Evolutionary conservation across 2,329 filamentous ascomycete species (phyloP).

Genomic region (Neospermospora avenae): DNA sequence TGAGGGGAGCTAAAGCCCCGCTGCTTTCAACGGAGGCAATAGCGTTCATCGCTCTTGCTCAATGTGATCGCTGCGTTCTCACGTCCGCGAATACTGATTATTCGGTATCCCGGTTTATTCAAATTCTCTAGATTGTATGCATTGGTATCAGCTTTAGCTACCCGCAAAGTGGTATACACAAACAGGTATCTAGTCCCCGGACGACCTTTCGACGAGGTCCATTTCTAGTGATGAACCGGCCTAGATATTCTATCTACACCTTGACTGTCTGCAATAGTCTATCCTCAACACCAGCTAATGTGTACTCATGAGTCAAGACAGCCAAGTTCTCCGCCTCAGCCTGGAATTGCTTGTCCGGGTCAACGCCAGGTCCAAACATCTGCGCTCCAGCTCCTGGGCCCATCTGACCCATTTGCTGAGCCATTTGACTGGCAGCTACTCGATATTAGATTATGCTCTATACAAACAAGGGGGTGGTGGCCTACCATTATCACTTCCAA

Average conservation of each 20-base stretch:
- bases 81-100: no score
- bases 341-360: slow-evolving; percentile 92
- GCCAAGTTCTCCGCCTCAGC: slow-evolving; percentile 93
- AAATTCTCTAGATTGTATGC: no score
- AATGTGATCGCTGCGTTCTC: no score
- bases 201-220: not conserved
- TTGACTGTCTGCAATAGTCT: slow-evolving; percentile 60
- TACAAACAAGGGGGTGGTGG: not conserved
- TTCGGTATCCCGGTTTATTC: no score
- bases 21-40: no score
- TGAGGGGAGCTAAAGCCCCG: no score
- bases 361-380: slow-evolving; percentile 88
- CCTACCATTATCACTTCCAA: slow-evolving; percentile 93
- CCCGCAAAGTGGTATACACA: not conserved
- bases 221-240: not conserved
- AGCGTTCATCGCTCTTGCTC: no score
- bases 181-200: not conserved
- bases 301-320: slow-evolving; percentile 89
- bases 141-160: not conserved
- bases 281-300: slow-evolving; percentile 83
- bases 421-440: slow-evolving; percentile 83
- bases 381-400: slow-evolving; percentile 60
- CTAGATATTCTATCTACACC: slow-evolving; percentile 19
- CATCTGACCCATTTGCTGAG: slow-evolving; percentile 77
- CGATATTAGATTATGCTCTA: slow-evolving; percentile 7